phyloP scores from a whole-genome alignment of 2,329 filamentous ascomycete species.

The Dichotomopilus funicola region DNA sequence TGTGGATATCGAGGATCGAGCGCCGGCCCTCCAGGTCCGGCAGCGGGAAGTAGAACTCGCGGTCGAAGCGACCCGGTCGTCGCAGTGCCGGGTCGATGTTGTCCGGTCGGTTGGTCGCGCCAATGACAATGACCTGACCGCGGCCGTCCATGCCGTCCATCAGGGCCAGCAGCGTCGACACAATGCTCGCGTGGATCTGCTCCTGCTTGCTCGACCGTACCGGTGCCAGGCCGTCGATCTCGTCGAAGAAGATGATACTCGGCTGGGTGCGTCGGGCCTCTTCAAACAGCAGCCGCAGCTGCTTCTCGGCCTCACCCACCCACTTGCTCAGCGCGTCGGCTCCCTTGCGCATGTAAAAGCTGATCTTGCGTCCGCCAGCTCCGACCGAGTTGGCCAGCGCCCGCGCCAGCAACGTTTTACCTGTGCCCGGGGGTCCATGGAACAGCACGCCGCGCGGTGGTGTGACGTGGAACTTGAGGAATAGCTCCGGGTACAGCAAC shows the following conservation, averaged over 20 bases:
- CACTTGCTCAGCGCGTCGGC: constrained; percentile 97
- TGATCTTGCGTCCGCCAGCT: constrained; percentile 85
- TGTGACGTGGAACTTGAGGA: constrained; percentile 83
- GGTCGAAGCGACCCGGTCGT: constrained; percentile 87
- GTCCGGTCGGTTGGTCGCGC: constrained; percentile 94
- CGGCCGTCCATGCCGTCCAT: constrained; percentile 99
- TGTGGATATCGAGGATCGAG: constrained; percentile 91
- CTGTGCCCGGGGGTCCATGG: constrained; percentile 92
- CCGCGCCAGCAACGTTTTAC: constrained; percentile 93
- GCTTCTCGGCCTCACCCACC: constrained; percentile 96
- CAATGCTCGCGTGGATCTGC: constrained; percentile 96
- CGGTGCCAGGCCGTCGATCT: constrained; percentile 93
- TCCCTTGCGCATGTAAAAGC: constrained; percentile 99
- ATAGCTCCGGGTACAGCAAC: constrained; percentile 89
- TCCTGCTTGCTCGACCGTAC: constrained; percentile 97
- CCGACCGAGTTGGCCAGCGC: constrained; percentile 88
- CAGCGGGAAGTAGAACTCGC: constrained; percentile 96
- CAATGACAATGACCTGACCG: constrained; percentile 96
- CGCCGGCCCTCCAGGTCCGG: constrained; percentile 74
- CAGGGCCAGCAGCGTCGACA: constrained; percentile 83
- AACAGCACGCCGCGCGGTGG: constrained; percentile 93
- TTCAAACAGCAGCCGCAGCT: constrained; percentile 87
- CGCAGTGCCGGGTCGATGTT: constrained; percentile 95
- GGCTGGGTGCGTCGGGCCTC: constrained; percentile 93
- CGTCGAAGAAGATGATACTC: constrained; percentile 99